Evolutionary conservation across 495 filamentous ascomycete genomes (phyloP), one percentile per base, ranked within the genome.

Genomic region (Cercophora sp.): DNA sequence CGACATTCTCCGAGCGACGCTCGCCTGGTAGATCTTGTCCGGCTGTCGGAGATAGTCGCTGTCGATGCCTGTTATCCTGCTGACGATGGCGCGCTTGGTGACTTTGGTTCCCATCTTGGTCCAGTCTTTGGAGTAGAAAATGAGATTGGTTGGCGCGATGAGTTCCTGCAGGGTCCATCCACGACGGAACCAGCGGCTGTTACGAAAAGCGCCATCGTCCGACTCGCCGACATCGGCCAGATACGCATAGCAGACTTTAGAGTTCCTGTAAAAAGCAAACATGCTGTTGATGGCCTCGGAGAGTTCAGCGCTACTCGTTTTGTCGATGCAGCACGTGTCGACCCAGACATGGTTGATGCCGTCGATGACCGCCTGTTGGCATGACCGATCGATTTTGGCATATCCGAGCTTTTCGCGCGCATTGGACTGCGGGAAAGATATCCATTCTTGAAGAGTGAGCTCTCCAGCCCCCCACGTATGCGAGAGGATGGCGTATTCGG

Each of bases 251-350:
- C 70, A 72, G 6, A 65, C 48, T 8, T 10, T 27, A 18, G 65
- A 52, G 5, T 31, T 32, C 8, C 47, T 19, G 43, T 70, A 72
- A 67, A 49, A 57, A 11, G 13, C 13, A 36, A n/a, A 36, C 32
- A 36, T 36, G 32, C 13, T n/a, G 18, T 36, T 36, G 3, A 36
- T 36, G 3, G 32, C 32, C 32, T 36, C 32, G 32, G 32, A n/a
- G 32, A 36, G 32, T 10, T 36, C 32, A 10, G 32, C 32, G 32
- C 13, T n/a, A 11, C 32, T 36, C 3, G 32, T 36, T 16, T 36
- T 36, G 55, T 74, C 60, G 29, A 74, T 74, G 48, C 57, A 60
- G 47, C 54, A 57, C 18, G 57, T 60, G 40, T 60, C 57, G 3
- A 57, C 11, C 57, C 57, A 60, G 2, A 39, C 54, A n/a, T 31